Evolutionary conservation across 2,329 filamentous ascomycete species (phyloP), one percentile per base, ranked within the genome.

Genomic region (Penicillium sp.): DNA sequence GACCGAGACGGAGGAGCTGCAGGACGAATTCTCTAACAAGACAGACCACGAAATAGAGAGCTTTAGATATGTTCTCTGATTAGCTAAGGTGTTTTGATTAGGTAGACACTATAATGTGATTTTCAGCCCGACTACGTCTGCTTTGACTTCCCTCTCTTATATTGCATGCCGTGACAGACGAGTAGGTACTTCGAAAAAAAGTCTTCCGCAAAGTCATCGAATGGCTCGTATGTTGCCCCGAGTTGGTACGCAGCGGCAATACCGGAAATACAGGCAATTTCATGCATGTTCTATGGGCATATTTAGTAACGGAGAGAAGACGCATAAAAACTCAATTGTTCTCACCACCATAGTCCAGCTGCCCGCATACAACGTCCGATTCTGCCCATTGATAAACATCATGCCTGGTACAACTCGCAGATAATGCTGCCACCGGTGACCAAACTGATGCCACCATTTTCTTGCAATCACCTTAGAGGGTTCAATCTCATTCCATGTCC

Each of bases 231-330:
- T 1, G 78, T 74, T 0, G 86, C 87, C 0, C 87, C 88, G 0
- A 90, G 73, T 40, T 84, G 81, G 47, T 88, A 87, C 0, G 87
- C 88, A 2, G 87, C 87, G 3, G 86, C 84, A 41, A 90, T 88
- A 0, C 87, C 87, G 49, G 81, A 84, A 43, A 90, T 85, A 50
- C 85, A 85, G 1, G 87, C 88, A 8, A 88, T 77, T 63, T 90
- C 87, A 60, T 90, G 80, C 75, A 82, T 82, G 51, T 74, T 74
- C 63, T 70, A 29, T 7, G 24, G 9, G 1, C 26, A 40, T 40
- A 21, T n/a, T 29, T 42, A 24, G 10, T 42, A 29, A 24, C 12
- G 3, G 23, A 17, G 2, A 20, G 7, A 15, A 9, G 13, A 10
- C 8, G 20, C 7, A 26, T 36, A 21, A 3, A 4, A 1, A 29